These are phyloP conservation scores for Huntiella omanensis DNA, from an alignment of 2,329 filamentous ascomycete genomes.

Conservation along the genomic window DNA sequence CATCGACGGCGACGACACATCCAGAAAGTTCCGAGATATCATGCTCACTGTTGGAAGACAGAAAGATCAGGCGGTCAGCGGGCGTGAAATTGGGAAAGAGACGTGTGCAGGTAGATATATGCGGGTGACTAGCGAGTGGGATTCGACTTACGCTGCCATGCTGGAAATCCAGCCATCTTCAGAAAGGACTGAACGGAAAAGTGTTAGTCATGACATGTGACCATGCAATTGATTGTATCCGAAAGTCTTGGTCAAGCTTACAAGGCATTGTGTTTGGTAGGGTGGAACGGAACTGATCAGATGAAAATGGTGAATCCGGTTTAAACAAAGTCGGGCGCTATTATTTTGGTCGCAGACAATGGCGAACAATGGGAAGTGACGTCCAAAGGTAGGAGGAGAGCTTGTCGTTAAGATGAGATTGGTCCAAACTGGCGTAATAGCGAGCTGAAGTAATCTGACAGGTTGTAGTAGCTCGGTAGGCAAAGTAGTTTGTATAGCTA, in stretches of 20 bases:
- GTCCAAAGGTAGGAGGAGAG: too few species aligned
- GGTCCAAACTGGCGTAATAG: too few species aligned
- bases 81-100: neutral
- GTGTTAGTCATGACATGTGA: neutral
- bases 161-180: slow-evolving; percentile 23
- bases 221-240: neutral
- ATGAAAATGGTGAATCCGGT: too few species aligned
- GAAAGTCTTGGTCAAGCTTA: slow-evolving; percentile 15
- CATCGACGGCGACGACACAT: slow-evolving; percentile 67
- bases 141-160: slow-evolving; percentile 20
- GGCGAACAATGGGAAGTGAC: too few species aligned
- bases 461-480: too few species aligned
- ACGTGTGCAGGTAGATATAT: neutral
- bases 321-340: too few species aligned
- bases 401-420: too few species aligned
- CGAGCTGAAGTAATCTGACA: too few species aligned
- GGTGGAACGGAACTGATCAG: neutral
- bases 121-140: neutral
- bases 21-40: slow-evolving; percentile 54
- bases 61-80: neutral
- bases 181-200: slow-evolving; percentile 17
- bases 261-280: slow-evolving; percentile 17
- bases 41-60: slow-evolving; percentile 27
- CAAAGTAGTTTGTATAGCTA: too few species aligned
- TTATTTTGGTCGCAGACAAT: too few species aligned